Base-by-base conservation (phyloP, 208 protist species). In the Blechomonas ayalai region DNA sequence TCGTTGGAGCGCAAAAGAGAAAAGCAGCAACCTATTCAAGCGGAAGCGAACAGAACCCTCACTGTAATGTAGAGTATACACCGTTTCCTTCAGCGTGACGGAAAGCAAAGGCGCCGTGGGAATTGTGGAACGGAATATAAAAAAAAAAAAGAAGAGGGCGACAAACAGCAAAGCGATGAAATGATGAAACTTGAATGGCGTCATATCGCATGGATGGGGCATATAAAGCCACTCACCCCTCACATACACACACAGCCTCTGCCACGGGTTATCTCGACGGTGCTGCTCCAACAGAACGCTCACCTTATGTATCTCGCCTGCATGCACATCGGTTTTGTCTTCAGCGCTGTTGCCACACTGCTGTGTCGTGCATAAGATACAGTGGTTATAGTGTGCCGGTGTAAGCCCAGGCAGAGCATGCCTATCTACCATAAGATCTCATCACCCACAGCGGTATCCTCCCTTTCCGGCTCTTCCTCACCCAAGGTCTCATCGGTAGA, bases 381-480 rank as follows among this genome's bases (percentile, higher is more conserved):
- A n/a, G n/a, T n/a, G 22, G 8, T 26, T 7, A 36, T 10, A 47
- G 6, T 34, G 12, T 4, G 42, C 37, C 12, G 16, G 10, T 9
- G 12, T 10, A 42, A 40, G 23, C 46, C n/a, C 12, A 20, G 12
- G 4, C 40, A 18, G 16, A 27, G 28, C 4, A n/a, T n/a, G 41
- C 15, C 3, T 20, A 1, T 12, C 36, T 65, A 70, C 67, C 67
- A 70, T 2, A 69, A 49, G 20, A 69, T 13, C 47, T 70, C 60
- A 10, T 29, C 47, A 1, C 51, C 40, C 4, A 23, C 41, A 1
- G 41, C 5, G 15, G 13, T 24, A 5, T 43, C 43, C 4, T n/a
- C 4, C 6, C 27, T 40, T 5, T 28, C 19, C 10, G 9, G 12
- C 0, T 50, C 38, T 38, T 74, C 63, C 1, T 67, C 59, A 2